Percentiles rank a stretch among this genome's conserved stretches.
Conservation (phyloP, 2,329 filamentous ascomycete species). For the Eurotiales sp. region DNA sequence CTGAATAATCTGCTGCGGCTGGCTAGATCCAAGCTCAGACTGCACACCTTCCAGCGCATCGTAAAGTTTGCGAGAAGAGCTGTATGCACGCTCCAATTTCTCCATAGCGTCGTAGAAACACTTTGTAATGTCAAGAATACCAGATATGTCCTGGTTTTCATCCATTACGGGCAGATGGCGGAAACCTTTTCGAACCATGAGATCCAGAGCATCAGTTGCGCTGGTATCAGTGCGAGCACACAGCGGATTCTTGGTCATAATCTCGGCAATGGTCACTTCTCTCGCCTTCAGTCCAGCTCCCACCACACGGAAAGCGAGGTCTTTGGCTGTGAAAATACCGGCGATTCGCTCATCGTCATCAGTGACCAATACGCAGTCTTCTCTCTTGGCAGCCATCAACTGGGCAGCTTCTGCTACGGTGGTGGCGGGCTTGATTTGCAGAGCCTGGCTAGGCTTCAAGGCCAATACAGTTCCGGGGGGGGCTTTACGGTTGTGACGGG, state of each 20-base stretch:
- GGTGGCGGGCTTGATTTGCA: slow-evolving; percentile 94
- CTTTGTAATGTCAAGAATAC: slow-evolving; percentile 97
- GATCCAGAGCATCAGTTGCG: slow-evolving; percentile 91
- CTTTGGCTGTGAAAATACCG: slow-evolving; percentile 98
- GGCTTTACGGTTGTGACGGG: slow-evolving; percentile 84
- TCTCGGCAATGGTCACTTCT: slow-evolving; percentile 90
- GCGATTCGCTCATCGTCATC: slow-evolving; percentile 97
- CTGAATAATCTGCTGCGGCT: slow-evolving; percentile 97
- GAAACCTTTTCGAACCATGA: slow-evolving; percentile 98
- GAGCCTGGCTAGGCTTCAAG: slow-evolving; percentile 87
- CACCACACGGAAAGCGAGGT: slow-evolving; percentile 94
- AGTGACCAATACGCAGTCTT: slow-evolving; percentile 96
- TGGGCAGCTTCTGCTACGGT: slow-evolving; percentile 95
- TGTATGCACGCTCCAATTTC: slow-evolving; percentile 95
- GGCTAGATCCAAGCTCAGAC: slow-evolving; percentile 89
- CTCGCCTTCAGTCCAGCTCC: slow-evolving; percentile 84
- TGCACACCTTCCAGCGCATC: slow-evolving; percentile 97
- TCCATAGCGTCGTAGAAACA: slow-evolving; percentile 99
- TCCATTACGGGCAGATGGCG: slow-evolving; percentile 98
- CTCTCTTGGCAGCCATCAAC: slow-evolving; percentile 96
- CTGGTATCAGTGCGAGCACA: slow-evolving; percentile 97
- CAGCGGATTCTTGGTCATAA: slow-evolving; percentile 99
- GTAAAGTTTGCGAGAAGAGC: slow-evolving; percentile 95
- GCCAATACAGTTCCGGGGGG: slow-evolving; percentile 94
- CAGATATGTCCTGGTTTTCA: slow-evolving; percentile 98